A percentile compares a stretch with the other conserved stretches of the same genome.
These are phyloP conservation scores for Citrus maxima DNA, from an alignment of 345 rosid species.

Conservation along the genomic window DNA sequence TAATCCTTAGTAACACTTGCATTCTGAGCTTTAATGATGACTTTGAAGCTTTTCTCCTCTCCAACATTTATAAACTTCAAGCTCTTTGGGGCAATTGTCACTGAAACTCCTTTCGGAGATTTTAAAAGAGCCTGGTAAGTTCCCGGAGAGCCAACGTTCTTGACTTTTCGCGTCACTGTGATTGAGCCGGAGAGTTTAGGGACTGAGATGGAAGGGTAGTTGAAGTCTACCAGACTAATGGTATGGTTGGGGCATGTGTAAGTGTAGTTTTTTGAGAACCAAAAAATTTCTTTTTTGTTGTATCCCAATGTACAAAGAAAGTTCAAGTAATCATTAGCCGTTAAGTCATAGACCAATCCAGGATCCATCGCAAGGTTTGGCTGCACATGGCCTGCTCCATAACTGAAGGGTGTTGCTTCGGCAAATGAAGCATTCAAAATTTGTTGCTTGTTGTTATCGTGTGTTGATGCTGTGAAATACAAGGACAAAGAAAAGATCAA, in stretches of 20 bases:
- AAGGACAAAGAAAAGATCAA: background rate
- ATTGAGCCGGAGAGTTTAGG: conserved; percentile 31
- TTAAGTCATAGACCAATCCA: conserved; percentile 67
- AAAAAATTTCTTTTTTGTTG: conserved; percentile 38
- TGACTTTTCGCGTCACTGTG: conserved; percentile 48
- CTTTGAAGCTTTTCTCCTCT: conserved; percentile 53
- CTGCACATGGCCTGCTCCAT: conserved; percentile 76
- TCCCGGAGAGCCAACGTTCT: conserved; percentile 66
- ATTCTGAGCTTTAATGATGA: conserved; percentile 31
- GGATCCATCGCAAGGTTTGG: conserved; percentile 85
- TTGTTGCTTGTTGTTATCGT: conserved; percentile 45
- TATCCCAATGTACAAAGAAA: conserved; percentile 69
- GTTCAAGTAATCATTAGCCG: conserved; percentile 52
- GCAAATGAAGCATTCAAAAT: conserved; percentile 38
- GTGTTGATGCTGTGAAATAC: conserved; percentile 41
- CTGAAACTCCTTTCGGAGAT: conserved; percentile 46
- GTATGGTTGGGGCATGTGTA: conserved; percentile 42
- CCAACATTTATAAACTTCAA: conserved; percentile 51
- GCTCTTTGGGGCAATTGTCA: conserved; percentile 44
- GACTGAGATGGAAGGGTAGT: conserved; percentile 81
- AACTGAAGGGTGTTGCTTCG: conserved; percentile 66
- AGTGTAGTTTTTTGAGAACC: conserved; percentile 26
- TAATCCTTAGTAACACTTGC: conserved; percentile 24
- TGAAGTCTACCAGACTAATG: conserved; percentile 45
- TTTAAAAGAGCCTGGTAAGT: conserved; percentile 38